phyloP scores from a whole-genome alignment of 202 grass and related monocot genomes.

The Zoysia matrella region DNA sequence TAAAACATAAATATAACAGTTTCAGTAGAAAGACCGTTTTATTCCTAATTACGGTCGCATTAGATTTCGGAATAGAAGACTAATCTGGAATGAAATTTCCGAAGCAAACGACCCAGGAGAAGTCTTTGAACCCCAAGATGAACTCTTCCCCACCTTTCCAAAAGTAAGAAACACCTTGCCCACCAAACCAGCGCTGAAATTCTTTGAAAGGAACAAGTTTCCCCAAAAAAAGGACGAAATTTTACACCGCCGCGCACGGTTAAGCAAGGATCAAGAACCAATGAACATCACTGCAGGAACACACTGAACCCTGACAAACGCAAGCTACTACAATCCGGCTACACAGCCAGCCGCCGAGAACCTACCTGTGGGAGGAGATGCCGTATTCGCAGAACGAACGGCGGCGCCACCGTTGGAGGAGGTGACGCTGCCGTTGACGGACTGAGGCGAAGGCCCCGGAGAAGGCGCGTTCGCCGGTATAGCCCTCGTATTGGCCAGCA shows the following conservation, averaged over 20 bases:
- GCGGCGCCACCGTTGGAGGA: constrained; percentile 19
- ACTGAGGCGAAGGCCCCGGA: not conserved
- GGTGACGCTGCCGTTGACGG: not conserved
- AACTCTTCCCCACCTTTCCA: constrained; percentile 4
- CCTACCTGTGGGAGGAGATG: constrained; percentile 61
- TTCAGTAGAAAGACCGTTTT: too few relatives aligned
- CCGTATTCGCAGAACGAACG: constrained; percentile 24
- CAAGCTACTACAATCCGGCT: not conserved
- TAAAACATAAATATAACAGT: not conserved
- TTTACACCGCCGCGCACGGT: not conserved
- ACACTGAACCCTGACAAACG: not conserved
- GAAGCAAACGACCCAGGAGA: not conserved
- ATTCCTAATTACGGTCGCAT: not conserved
- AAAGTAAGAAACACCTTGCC: constrained; percentile 13
- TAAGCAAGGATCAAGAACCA: constrained; percentile 18
- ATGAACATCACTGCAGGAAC: not conserved
- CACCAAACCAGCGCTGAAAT: constrained; percentile 25
- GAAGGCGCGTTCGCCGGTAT: constrained; percentile 19
- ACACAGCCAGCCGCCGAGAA: not conserved
- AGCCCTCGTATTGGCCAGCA: constrained; percentile 48
- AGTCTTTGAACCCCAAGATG: constrained; percentile 4
- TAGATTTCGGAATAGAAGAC: not conserved
- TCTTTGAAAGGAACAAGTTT: not conserved
- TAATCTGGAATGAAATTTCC: not conserved
- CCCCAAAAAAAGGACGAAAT: not conserved